Evolutionary conservation across 1,139 yeast species (phyloP).

Genomic region (Zygosaccharomyces sapae): DNA sequence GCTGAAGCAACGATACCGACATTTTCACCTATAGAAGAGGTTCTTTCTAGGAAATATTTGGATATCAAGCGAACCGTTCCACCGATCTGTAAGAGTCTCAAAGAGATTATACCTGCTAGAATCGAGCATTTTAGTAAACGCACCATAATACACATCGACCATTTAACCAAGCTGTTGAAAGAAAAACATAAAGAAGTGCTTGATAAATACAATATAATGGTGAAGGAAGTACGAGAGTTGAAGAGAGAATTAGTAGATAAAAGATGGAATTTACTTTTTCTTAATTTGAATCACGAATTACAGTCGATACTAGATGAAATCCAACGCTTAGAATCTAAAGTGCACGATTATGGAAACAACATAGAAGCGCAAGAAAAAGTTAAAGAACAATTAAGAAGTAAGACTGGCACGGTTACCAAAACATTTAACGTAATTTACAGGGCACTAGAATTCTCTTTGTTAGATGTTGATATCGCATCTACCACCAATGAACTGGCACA

Average conservation of each 20-base stretch:
- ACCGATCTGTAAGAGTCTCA: slow-evolving; percentile 48
- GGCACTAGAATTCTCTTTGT: slow-evolving; percentile 40
- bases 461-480: slow-evolving; percentile 35
- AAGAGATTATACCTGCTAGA: slow-evolving; percentile 50
- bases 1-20: slow-evolving; percentile 37
- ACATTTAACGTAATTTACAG: slow-evolving; percentile 40
- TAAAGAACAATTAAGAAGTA: slow-evolving; percentile 29
- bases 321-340: slow-evolving; percentile 32
- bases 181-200: slow-evolving; percentile 42
- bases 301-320: slow-evolving; percentile 35
- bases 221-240: slow-evolving; percentile 40
- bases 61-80: slow-evolving; percentile 34
- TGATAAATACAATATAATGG: slow-evolving; percentile 42
- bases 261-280: slow-evolving; percentile 54
- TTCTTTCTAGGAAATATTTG: slow-evolving; percentile 39
- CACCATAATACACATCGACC: slow-evolving; percentile 18
- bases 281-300: slow-evolving; percentile 43
- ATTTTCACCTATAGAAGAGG: slow-evolving; percentile 39
- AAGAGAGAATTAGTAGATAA: slow-evolving; percentile 48
- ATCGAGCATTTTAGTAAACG: slow-evolving; percentile 40
- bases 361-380: slow-evolving; percentile 17
- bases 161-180: slow-evolving; percentile 34
- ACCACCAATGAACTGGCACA: slow-evolving; percentile 36
- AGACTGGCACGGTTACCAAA: slow-evolving; percentile 33
- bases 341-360: slow-evolving; percentile 10